Percentiles rank a stretch among this genome's conserved stretches.
Evolutionary conservation across 805 yeast species (phyloP).

Genomic region (Candida vaughaniae): DNA sequence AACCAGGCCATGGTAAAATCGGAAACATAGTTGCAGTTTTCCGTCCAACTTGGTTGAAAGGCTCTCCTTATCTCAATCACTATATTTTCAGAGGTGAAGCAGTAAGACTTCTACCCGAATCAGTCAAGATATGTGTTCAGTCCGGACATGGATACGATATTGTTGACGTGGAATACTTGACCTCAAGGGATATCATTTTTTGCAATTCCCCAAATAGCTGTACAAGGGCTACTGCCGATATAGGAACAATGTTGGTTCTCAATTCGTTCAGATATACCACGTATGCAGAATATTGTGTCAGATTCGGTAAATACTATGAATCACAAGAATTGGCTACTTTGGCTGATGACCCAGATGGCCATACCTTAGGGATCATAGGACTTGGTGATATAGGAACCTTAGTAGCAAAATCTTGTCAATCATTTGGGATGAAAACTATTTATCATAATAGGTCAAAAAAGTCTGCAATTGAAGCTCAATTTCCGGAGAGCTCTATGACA

Average conservation of each 20-base stretch:
- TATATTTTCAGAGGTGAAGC: slow-evolving; percentile 31
- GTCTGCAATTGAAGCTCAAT: slow-evolving; percentile 25
- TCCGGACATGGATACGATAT: slow-evolving; percentile 43
- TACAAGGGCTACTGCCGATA: slow-evolving; percentile 41
- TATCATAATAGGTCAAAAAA: slow-evolving; percentile 40
- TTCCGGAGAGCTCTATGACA: slow-evolving; percentile 24
- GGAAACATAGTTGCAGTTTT: slow-evolving; percentile 36
- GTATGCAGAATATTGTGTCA: slow-evolving; percentile 36
- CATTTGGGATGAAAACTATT: slow-evolving; percentile 43
- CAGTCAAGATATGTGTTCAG: slow-evolving; percentile 34
- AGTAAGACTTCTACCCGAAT: slow-evolving; percentile 29
- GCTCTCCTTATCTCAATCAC: slow-evolving; percentile 37
- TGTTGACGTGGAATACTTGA: slow-evolving; percentile 35
- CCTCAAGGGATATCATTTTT: slow-evolving; percentile 29
- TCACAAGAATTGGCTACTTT: slow-evolving; percentile 27
- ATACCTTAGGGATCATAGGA: slow-evolving; percentile 47
- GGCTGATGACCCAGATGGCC: slow-evolving; percentile 41
- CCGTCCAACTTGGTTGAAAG: slow-evolving; percentile 39
- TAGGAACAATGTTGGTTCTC: slow-evolving; percentile 31
- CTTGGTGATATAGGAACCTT: slow-evolving; percentile 48
- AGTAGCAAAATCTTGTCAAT: slow-evolving; percentile 41
- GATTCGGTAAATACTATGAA: slow-evolving; percentile 30
- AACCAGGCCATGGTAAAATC: slow-evolving; percentile 33
- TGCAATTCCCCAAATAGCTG: slow-evolving; percentile 41
- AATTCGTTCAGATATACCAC: slow-evolving; percentile 35